Percentiles rank a stretch among this genome's conserved stretches.
Evolutionary conservation across 345 rosid genomes (phyloP).

Genomic region (Eucalyptus curtisii): DNA sequence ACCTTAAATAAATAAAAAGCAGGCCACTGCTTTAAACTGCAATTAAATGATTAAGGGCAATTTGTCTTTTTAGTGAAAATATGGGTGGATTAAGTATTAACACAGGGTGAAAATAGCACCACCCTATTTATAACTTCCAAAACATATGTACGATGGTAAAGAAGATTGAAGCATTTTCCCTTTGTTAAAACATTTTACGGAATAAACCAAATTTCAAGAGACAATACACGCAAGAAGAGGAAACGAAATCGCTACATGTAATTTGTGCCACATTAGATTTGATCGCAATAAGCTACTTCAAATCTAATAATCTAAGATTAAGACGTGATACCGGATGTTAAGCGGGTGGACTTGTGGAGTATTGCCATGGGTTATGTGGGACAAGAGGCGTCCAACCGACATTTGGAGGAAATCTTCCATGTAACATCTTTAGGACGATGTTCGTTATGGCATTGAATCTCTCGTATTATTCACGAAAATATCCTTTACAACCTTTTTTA

Average conservation of each 20-base stretch:
- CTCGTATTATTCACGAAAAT: background rate
- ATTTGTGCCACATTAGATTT: background rate
- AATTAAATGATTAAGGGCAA: no score
- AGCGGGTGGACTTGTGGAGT: background rate
- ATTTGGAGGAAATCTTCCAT: background rate
- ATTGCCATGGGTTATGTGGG: background rate
- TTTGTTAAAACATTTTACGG: background rate
- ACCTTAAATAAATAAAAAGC: no score
- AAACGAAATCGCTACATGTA: background rate
- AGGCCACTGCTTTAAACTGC: no score
- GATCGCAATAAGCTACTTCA: background rate
- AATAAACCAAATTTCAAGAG: background rate
- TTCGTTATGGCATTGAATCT: background rate
- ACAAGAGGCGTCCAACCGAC: background rate
- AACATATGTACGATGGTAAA: background rate
- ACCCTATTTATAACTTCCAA: background rate
- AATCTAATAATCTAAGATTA: background rate
- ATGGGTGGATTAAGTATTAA: no score
- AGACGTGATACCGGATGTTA: background rate
- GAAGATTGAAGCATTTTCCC: background rate
- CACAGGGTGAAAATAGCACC: no score
- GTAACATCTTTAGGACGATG: background rate
- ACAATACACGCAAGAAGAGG: background rate
- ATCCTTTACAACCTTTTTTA: background rate
- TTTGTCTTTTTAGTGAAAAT: no score